Percentiles rank a stretch among this genome's conserved stretches.
These are phyloP conservation scores for Puccinia novopanici DNA, from an alignment of 1,284 basidiomycete species.

Conservation along the genomic window DNA sequence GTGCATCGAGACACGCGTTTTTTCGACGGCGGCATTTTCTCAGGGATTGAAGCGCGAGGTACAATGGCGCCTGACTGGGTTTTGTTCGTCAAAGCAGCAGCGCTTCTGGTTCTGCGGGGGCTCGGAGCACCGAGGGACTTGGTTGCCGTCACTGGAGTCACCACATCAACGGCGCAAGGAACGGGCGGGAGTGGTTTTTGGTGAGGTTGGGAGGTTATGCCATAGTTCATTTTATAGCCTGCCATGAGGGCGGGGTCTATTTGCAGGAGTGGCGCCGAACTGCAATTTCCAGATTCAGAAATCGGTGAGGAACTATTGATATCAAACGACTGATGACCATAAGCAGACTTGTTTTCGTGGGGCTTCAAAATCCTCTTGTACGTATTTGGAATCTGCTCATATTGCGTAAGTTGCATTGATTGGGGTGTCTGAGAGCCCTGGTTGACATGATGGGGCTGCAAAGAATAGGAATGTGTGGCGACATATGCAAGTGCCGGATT, in stretches of 20 bases:
- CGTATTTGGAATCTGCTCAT: neutral
- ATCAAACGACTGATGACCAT: conserved; percentile 6
- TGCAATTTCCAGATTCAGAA: conserved; percentile 4
- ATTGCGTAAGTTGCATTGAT: neutral
- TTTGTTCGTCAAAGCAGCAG: too few species aligned
- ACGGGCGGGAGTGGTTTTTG: conserved; percentile 6
- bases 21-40: conserved; percentile 6
- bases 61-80: neutral
- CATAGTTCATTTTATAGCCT: neutral
- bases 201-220: neutral
- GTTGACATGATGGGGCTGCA: conserved; percentile 29
- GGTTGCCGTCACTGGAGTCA: neutral
- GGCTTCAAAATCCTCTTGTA: conserved; percentile 2
- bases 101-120: too few species aligned
- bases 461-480: conserved; percentile 10
- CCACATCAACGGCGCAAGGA: conserved; percentile 10
- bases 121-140: neutral
- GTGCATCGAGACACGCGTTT: neutral
- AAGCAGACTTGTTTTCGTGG: neutral
- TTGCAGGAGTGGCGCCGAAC: too few species aligned
- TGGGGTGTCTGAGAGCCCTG: conserved; percentile 4
- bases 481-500: conserved; percentile 15
- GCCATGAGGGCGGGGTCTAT: too few species aligned
- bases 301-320: neutral
- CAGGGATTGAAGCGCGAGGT: neutral